Base-by-base conservation (phyloP, 140 eudicot species). In the Oenanthe javanica region DNA sequence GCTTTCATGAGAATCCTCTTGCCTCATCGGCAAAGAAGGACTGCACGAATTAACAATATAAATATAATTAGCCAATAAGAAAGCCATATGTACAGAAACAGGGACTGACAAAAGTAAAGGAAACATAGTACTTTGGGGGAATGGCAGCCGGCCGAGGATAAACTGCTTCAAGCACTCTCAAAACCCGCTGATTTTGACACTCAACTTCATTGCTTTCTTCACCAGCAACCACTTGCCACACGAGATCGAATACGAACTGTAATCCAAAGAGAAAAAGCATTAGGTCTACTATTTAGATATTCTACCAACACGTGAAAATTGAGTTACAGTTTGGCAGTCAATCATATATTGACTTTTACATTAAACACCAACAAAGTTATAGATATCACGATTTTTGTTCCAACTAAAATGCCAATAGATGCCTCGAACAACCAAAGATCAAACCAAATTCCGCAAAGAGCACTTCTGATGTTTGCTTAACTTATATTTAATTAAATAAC, bases 91-190 rank as follows among this genome's bases (percentile, higher is more conserved):
- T n/a, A 14, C 54, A 40, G 23, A 15, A 69, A 45, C 15, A n/a
- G 42, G 15, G 23, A 76, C 9, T 4, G 19, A 4, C 25, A 14
- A 54, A 23, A 21, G 12, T 9, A 21, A 59, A 75, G 77, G n/a
- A 77, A 59, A 67, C 46, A 74, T 82, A 86, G 18, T 31, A 94
- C 98, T 94, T 87, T 42, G 91, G 90, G 54, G 98, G 98, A 70
- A 94, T 90, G 66, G 97, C 88, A 42, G 93, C 87, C 78, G 85
- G 87, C 1, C 94, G 97, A 38, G 97, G 98, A 81, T 94, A 94
- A 77, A 90, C 84, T 48, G 98, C 97, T 84, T 94, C 98, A 23
- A 91, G 91, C 70, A 92, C 93, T 90, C 94, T 82, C 92, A 88
- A 82, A 81, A 90, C 96, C 11, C 97, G 87, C 79, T 90, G 94